These are phyloP conservation scores for Hypomyces perniciosus DNA, from an alignment of 2,329 filamentous ascomycete species.

Conservation along the genomic window DNA sequence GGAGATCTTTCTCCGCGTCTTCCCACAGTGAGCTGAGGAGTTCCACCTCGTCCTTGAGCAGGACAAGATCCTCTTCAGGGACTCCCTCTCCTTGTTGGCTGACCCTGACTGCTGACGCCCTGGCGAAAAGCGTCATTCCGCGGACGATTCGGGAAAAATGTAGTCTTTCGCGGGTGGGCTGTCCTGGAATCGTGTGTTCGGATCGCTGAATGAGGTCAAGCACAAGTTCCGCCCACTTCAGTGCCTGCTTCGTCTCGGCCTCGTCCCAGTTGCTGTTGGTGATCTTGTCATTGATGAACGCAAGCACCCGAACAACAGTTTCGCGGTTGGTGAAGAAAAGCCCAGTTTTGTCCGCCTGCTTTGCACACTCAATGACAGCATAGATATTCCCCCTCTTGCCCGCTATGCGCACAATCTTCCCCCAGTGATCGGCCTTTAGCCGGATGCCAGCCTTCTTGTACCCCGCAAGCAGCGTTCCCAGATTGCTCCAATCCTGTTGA, in stretches of 20 bases:
- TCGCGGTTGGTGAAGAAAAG: slow-evolving; percentile 38
- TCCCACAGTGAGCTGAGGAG: slow-evolving; percentile 24
- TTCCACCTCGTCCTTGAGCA: slow-evolving; percentile 25
- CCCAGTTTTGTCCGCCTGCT: slow-evolving; percentile 40
- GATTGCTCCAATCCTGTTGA: slow-evolving; percentile 45
- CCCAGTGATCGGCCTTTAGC: slow-evolving; percentile 29
- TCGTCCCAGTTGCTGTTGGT: slow-evolving; percentile 29
- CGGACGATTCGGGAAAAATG: slow-evolving; percentile 24
- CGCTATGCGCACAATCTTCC: slow-evolving; percentile 37
- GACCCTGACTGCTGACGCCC: slow-evolving; percentile 22
- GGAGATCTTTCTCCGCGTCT: slow-evolving; percentile 15
- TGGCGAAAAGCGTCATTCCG: slow-evolving; percentile 26
- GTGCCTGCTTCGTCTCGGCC: slow-evolving; percentile 34
- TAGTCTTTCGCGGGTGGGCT: slow-evolving; percentile 15
- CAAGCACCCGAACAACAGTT: slow-evolving; percentile 27
- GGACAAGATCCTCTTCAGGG: slow-evolving; percentile 20
- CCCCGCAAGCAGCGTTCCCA: slow-evolving; percentile 47
- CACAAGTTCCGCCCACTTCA: slow-evolving; percentile 41
- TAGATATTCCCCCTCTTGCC: slow-evolving; percentile 36
- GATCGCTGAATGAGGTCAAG: slow-evolving; percentile 44
- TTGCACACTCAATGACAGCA: slow-evolving; percentile 45
- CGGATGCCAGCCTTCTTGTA: slow-evolving; percentile 37
- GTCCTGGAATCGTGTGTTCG: slow-evolving; percentile 27
- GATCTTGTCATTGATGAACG: slow-evolving; percentile 32
- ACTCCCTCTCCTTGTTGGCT: slow-evolving; percentile 19